Conservation (phyloP, 225 moss, liverwort and hornwort genomes). For the Pseudisothecium myosuroides region DNA sequence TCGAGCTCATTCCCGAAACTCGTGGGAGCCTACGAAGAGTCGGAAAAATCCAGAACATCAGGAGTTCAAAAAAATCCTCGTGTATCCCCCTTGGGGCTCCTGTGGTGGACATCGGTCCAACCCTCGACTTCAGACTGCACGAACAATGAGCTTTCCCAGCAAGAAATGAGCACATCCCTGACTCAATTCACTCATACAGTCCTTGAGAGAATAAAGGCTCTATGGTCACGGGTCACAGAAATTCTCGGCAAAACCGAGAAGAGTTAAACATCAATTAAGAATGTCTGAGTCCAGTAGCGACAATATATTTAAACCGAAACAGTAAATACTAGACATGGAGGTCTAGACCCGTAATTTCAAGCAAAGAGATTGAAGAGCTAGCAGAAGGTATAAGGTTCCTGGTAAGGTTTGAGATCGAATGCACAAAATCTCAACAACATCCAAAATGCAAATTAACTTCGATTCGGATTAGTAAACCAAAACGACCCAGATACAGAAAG, state of each 20-base stretch:
- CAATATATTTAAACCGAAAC: neutral
- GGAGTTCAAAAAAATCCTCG: neutral
- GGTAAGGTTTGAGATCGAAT: neutral
- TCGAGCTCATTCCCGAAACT: neutral
- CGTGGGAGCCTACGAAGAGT: neutral
- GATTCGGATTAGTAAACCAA: neutral
- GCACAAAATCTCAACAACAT: neutral
- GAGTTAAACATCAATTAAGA: neutral
- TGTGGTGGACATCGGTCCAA: neutral
- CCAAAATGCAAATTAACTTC: neutral
- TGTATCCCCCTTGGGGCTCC: neutral
- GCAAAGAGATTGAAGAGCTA: neutral
- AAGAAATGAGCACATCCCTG: neutral
- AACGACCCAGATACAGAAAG: neutral
- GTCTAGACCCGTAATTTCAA: neutral
- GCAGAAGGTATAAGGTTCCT: neutral
- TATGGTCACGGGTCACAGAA: neutral
- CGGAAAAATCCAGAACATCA: neutral
- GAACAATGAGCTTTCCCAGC: neutral
- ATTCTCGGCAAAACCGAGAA: neutral
- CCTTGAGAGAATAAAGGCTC: neutral
- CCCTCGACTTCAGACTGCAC: neutral
- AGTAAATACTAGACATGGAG: neutral
- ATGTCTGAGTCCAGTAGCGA: neutral
- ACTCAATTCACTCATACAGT: neutral